These are phyloP conservation scores for Pseudozyma sp. DNA, from an alignment of 1,284 basidiomycete genomes.

Conservation along the genomic window DNA sequence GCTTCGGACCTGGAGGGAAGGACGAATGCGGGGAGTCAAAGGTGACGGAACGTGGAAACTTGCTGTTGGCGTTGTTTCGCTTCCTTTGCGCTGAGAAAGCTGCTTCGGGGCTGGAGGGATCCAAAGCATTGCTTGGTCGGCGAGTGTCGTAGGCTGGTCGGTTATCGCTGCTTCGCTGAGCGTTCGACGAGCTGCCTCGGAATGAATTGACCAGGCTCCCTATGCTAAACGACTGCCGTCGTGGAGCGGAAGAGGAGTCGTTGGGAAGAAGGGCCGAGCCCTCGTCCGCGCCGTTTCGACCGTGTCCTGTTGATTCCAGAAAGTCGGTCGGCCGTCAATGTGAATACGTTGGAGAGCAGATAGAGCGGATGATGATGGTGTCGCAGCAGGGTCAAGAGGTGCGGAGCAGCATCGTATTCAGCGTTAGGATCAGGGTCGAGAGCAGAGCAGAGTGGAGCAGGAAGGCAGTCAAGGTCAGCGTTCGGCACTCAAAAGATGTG, in stretches of 20 bases:
- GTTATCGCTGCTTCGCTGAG: constrained; percentile 1
- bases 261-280: constrained; percentile 19
- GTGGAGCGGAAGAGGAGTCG: neutral
- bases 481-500: too few species aligned
- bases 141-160: constrained; percentile 32
- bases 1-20: constrained; percentile 41
- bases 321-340: too few species aligned
- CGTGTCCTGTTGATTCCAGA: constrained; percentile 3
- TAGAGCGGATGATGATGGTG: neutral
- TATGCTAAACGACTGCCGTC: constrained; percentile 38
- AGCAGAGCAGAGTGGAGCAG: too few species aligned
- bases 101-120: constrained; percentile 21
- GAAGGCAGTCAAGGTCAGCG: too few species aligned
- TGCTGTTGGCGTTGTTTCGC: constrained; percentile 21
- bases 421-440: too few species aligned
- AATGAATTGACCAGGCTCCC: constrained; percentile 38
- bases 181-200: constrained; percentile 10
- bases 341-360: neutral
- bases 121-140: constrained; percentile 39
- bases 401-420: too few species aligned
- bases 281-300: constrained; percentile 18
- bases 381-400: neutral
- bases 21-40: constrained; percentile 47
- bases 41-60: constrained; percentile 42
- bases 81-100: constrained; percentile 15